Conservation (phyloP, 2,329 filamentous ascomycete species). For the Xylariaceae sp. region DNA sequence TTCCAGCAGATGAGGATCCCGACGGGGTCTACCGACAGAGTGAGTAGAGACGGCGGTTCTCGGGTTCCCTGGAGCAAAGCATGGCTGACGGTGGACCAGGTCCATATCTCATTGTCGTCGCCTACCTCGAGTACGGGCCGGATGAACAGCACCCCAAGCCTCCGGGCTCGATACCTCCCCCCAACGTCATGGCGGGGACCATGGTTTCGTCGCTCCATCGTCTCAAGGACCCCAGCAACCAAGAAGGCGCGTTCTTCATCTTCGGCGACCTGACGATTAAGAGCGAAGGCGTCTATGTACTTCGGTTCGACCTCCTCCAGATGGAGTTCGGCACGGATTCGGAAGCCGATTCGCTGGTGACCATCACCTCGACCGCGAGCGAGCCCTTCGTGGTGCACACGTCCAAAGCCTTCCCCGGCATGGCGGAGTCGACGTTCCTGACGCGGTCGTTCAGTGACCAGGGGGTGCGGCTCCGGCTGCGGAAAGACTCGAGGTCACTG, state of each 20-base stretch:
- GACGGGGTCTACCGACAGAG: conserved; percentile 46
- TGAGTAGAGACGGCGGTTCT: conserved; percentile 31
- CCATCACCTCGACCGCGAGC: conserved; percentile 22
- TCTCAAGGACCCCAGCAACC: conserved; percentile 69
- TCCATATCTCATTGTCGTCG: conserved; percentile 24
- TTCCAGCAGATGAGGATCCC: conserved; percentile 37
- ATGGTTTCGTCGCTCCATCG: conserved; percentile 75
- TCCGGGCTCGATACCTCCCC: conserved; percentile 28
- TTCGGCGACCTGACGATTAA: conserved; percentile 81
- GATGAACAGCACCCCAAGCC: conserved; percentile 33
- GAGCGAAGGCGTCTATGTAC: conserved; percentile 61
- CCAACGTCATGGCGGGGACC: conserved; percentile 58
- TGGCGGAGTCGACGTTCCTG: conserved; percentile 73
- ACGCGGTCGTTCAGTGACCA: conserved; percentile 82
- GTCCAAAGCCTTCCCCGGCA: conserved; percentile 67
- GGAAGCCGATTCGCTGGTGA: conserved; percentile 16
- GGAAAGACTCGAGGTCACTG: conserved; percentile 68
- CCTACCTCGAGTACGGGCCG: conserved; percentile 28
- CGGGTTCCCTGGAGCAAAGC: background rate
- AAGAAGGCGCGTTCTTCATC: conserved; percentile 81
- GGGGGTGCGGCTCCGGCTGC: conserved; percentile 71
- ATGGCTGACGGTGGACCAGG: conserved; percentile 16
- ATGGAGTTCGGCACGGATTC: conserved; percentile 35
- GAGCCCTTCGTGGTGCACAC: conserved; percentile 59
- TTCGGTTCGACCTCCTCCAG: conserved; percentile 74